Percentiles rank a stretch among this genome's conserved stretches.
These are phyloP conservation scores for Crucibulum laeve DNA, from an alignment of 768 basidiomycete species.

Conservation along the genomic window DNA sequence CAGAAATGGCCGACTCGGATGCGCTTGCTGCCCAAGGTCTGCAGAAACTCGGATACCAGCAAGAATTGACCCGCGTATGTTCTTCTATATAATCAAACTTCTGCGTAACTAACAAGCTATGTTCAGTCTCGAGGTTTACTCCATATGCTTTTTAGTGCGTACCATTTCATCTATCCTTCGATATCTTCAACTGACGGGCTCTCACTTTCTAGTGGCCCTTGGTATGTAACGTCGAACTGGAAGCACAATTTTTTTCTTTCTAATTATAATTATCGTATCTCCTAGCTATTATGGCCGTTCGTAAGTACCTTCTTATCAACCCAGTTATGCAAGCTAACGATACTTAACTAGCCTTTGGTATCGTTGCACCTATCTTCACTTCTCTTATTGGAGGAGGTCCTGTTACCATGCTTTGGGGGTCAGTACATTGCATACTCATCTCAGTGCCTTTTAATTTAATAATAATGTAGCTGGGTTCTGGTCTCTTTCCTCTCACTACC, in stretches of 20 bases:
- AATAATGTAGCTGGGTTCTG: conserved; percentile 38
- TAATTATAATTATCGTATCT: background rate
- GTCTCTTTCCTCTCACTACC: conserved; percentile 43
- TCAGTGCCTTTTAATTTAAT: background rate
- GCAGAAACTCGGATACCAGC: conserved; percentile 49
- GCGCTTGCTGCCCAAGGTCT: conserved; percentile 24
- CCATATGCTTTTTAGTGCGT: conserved; percentile 54
- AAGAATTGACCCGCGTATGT: conserved; percentile 47
- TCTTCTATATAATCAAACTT: background rate
- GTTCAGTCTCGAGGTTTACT: conserved; percentile 43
- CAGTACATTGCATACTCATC: conserved; percentile 4
- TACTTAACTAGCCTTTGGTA: conserved; percentile 41
- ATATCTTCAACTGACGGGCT: background rate
- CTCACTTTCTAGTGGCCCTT: conserved; percentile 35
- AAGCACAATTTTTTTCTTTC: background rate
- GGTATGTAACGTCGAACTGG: conserved; percentile 24
- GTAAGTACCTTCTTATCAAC: conserved; percentile 29
- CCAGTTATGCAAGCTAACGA: background rate
- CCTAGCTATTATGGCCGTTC: conserved; percentile 61
- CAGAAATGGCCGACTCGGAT: too few relatives aligned
- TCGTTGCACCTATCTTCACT: conserved; percentile 52
- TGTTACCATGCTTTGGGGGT: conserved; percentile 56
- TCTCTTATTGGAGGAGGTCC: conserved; percentile 53
- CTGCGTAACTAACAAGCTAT: background rate
- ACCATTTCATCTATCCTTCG: background rate